Base-by-base conservation (phyloP, 176 grass and related monocot species). In the Eleusine coracana region DNA sequence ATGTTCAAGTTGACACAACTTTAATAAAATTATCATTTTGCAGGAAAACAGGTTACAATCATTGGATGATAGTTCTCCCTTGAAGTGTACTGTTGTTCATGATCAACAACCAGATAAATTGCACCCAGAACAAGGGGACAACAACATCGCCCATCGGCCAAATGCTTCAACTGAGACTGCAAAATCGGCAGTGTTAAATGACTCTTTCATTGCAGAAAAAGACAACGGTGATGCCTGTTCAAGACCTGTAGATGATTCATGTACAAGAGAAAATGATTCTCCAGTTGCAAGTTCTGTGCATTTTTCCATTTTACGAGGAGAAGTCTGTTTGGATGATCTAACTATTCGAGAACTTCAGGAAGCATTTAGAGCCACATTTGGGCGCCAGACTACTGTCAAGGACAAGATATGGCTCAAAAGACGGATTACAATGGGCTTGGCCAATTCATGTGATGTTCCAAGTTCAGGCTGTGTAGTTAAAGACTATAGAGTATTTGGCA, bases 371-470 rank as follows among this genome's bases (percentile, higher is more conserved):
- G 85, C 97, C 55, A 94, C 93, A 18, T 99, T 99, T 94, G 97
- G 93, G 51, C 93, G 91, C 8, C 87, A 88, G 36, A 99, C 97
- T 86, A 91, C 84, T 87, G 97, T 99, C 60, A 99, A 99, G 83
- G 97, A 99, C 78, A 99, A 99, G 86, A 80, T 95, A 89, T 99
- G 97, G 97, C 97, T 99, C 69, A 99, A 94, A 78, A 84, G 97
- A 54, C 87, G 91, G 66, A 99, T 99, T 78, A 61, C 91, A 79
- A 99, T 99, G 97, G 97, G 97, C 12, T 78, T 99, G 76, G 89
- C 67, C 61, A 99, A 96, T 88, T 99, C 93, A 40, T 96, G 70
- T 36, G 64, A 96, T 86, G 89, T 99, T 85, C 93, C 91, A 78
- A 90, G 83, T 86, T 92, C 93, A 50, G 87, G 67, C 66, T 96